A percentile compares a stretch with the other conserved stretches of the same genome.
Conservation (phyloP, 345 rosid genomes). For the Acer yangbiense region DNA sequence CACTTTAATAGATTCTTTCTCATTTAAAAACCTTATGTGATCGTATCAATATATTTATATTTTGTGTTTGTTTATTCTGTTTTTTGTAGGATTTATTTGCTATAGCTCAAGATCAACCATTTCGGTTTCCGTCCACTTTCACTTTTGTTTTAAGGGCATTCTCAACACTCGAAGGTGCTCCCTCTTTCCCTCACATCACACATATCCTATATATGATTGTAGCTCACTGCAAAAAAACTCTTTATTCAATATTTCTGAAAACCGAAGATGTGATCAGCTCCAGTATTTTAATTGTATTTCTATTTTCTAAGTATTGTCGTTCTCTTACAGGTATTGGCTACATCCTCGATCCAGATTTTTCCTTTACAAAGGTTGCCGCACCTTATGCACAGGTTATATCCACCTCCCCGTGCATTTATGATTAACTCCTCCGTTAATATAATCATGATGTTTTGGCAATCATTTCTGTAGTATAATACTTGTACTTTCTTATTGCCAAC, state of each 20-base stretch:
- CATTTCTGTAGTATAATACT: neutral
- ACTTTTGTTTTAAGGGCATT: slow-evolving; percentile 90
- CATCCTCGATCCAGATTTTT: slow-evolving; percentile 80
- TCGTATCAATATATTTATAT: neutral
- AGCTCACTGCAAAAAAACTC: neutral
- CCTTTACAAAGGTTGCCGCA: slow-evolving; percentile 85
- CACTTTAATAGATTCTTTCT: neutral
- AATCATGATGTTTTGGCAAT: neutral
- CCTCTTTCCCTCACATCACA: neutral
- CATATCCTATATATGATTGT: neutral
- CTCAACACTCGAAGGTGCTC: slow-evolving; percentile 88
- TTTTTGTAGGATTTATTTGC: slow-evolving; percentile 84
- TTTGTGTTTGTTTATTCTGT: neutral
- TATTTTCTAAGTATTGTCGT: slow-evolving; percentile 11
- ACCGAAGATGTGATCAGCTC: neutral
- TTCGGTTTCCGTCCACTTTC: slow-evolving; percentile 88
- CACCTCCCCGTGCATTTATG: neutral
- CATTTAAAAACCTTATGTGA: neutral
- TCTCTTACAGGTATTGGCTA: slow-evolving; percentile 76
- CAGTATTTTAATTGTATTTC: neutral
- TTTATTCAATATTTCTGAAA: neutral
- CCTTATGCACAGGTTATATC: slow-evolving; percentile 85
- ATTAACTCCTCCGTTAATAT: neutral
- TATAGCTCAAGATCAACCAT: slow-evolving; percentile 92
- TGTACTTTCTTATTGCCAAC: slow-evolving; percentile 21